phyloP scores from a whole-genome alignment of 2,329 filamentous ascomycete genomes.

The Colletotrichum eleusines region DNA sequence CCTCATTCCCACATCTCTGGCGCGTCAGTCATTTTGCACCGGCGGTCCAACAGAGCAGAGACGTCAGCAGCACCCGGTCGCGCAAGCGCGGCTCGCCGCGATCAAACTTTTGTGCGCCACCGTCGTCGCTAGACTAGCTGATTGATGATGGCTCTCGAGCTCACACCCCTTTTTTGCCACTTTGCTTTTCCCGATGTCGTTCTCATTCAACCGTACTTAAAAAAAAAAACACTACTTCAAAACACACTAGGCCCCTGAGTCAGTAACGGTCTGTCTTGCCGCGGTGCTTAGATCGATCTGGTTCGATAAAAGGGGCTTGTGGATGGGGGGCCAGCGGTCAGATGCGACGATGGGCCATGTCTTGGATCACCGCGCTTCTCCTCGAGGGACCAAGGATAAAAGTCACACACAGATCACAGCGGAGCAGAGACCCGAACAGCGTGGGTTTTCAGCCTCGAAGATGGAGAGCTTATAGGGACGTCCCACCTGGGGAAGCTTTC shows the following conservation, averaged over 20 bases:
- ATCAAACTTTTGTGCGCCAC: background rate
- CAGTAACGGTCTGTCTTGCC: conserved; percentile 2
- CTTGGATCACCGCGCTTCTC: background rate
- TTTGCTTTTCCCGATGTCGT: background rate
- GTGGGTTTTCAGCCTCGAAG: no score
- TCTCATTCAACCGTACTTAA: no score
- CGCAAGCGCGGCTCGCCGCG: no score
- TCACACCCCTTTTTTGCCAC: background rate
- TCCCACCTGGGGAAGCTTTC: conserved; percentile 7
- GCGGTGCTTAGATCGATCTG: background rate
- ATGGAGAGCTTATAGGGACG: no score
- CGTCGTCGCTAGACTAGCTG: background rate
- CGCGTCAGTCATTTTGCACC: no score
- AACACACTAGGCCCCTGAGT: background rate
- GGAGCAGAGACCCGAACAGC: background rate
- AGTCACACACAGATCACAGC: background rate
- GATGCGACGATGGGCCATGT: background rate
- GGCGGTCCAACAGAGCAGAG: no score
- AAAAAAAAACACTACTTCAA: no score
- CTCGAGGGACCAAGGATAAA: background rate
- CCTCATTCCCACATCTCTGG: no score
- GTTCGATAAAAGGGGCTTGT: background rate
- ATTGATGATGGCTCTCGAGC: background rate
- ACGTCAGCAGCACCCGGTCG: no score
- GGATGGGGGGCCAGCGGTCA: background rate